Conservation (phyloP, 345 rosid genomes). For the Brassica nigra region DNA sequence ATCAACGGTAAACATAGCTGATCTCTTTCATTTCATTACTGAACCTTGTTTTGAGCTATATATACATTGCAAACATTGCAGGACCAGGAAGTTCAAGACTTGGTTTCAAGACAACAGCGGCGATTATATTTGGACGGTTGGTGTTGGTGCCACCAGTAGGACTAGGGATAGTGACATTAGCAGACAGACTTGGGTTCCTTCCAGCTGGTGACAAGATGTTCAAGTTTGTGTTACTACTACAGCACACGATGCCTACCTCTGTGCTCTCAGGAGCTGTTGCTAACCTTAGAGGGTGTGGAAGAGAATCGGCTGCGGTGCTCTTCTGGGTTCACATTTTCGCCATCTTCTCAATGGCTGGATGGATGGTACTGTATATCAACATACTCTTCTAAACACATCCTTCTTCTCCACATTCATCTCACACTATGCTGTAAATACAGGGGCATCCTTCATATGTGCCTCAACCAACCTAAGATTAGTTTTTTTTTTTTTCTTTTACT, state of each 20-base stretch:
- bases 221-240: conserved; percentile 79
- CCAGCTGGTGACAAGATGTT: conserved; percentile 95
- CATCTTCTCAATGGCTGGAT: conserved; percentile 86
- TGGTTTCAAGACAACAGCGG: conserved; percentile 84
- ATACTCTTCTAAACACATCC: conserved; percentile 58
- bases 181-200: conserved; percentile 97
- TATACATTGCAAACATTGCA: conserved; percentile 33
- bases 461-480: conserved; percentile 15
- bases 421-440: conserved; percentile 19
- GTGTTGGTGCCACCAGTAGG: conserved; percentile 88
- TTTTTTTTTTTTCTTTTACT: neutral
- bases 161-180: conserved; percentile 87
- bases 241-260: conserved; percentile 98
- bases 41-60: neutral
- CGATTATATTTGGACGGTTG: conserved; percentile 73
- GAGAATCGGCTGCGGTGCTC: conserved; percentile 92
- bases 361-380: conserved; percentile 87
- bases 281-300: conserved; percentile 92
- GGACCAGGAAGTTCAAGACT: conserved; percentile 98
- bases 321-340: conserved; percentile 95
- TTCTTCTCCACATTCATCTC: conserved; percentile 2
- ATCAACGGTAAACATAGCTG: conserved; percentile 62
- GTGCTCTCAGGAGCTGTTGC: conserved; percentile 98
- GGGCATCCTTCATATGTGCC: conserved; percentile 24
- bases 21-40: conserved; percentile 2